These are phyloP conservation scores for Podospora bellae-mahoneyi DNA, from an alignment of 495 filamentous ascomycete genomes.

Conservation along the genomic window DNA sequence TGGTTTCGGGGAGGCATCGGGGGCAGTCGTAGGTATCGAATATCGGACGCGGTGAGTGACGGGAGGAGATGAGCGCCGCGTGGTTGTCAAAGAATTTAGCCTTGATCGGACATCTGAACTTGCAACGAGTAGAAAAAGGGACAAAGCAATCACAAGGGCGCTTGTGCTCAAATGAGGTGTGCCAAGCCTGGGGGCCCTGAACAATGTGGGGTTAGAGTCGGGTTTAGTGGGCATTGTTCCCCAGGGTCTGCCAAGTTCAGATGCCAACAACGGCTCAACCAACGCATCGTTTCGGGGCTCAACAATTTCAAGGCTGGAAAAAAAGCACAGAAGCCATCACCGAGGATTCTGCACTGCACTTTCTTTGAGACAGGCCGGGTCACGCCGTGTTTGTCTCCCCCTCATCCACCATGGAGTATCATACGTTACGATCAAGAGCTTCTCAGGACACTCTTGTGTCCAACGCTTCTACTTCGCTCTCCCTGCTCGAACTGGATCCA, in stretches of 20 bases:
- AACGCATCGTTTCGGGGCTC: constrained; percentile 5
- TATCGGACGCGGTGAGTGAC: not conserved
- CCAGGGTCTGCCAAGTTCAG: not conserved
- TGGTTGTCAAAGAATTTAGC: not conserved
- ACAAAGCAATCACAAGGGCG: not conserved
- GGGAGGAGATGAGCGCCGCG: not conserved
- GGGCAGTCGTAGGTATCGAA: not conserved
- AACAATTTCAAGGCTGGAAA: constrained; percentile 6
- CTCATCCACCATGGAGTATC: constrained; percentile 29
- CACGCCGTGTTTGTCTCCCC: constrained; percentile 8
- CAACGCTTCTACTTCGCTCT: not conserved
- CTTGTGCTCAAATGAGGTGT: not conserved
- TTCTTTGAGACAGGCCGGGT: constrained; percentile 4
- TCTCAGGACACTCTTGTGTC: constrained; percentile 51
- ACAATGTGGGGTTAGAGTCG: constrained; percentile 3
- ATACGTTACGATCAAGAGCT: constrained; percentile 31
- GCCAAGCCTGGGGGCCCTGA: not conserved
- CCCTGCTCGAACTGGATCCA: constrained; percentile 73
- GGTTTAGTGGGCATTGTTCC: not conserved
- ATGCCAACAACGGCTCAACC: constrained; percentile 9
- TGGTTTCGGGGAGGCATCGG: constrained; percentile 39
- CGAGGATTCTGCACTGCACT: not conserved
- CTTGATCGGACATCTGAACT: not conserved
- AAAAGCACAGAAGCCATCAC: not conserved
- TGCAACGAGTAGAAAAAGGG: not conserved